Evolutionary conservation across 306 rosid genomes (phyloP), one percentile per base, ranked within the genome.

Genomic region (Vigna radiata): DNA sequence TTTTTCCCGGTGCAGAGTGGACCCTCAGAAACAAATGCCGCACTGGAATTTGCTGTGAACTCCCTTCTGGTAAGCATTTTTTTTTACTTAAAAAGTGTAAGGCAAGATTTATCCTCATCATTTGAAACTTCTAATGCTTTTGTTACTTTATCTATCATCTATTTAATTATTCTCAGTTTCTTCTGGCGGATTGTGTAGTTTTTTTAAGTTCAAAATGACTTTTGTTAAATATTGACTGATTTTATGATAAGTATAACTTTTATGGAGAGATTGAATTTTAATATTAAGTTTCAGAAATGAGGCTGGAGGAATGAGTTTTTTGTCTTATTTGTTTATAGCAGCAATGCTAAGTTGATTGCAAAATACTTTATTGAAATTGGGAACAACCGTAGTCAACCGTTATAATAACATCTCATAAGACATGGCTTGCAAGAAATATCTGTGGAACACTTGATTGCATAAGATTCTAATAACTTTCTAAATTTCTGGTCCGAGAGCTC

Each of bases 1-100:
- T 47, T 54, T 65, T 76, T 59, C 29, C 9, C 82, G 84, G 67
- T 67, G 70, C 87, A 95, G 99, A 83, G 76, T 12, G 99, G 97
- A 81, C 97, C 99, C 43, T 55, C 97, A 7, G 99, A 95, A 86
- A 87, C 94, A 77, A 91, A 95, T 83, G 99, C 99, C 70, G 99
- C 96, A 39, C 79, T 95, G 68, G 97, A 95, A 72, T 95, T 95
- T 84, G 79, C 97, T 4, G 97, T 95, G 59, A 95, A 92, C 79
- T 0, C 92, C 60, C 96, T 95, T 58, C 67, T 74, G 81, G 99
- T 92, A 85, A 88, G 92, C 73, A 46, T n/a, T 25, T 50, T 4
- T 25, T 18, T 21, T 55, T 59, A 21, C 17, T 63, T 37, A 18
- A 61, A 15, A 31, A 61, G 23, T 73, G 31, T 21, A 55, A 29